Percentiles rank a stretch among this genome's conserved stretches.
Evolutionary conservation across 495 filamentous ascomycete species (phyloP).

Genomic region (Penicillium mononematosum): DNA sequence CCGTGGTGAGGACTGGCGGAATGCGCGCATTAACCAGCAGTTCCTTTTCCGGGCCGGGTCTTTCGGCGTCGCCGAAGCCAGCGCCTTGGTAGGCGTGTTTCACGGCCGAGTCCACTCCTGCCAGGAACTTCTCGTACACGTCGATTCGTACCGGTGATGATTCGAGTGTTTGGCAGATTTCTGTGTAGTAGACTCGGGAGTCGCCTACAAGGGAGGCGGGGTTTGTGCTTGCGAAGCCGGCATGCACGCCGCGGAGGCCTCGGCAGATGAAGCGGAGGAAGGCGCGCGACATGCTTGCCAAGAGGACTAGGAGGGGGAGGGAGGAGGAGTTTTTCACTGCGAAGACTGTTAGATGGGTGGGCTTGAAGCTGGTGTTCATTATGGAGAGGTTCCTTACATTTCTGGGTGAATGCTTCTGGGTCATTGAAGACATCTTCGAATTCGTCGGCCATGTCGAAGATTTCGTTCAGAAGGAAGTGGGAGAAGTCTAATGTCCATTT

Average conservation of each 20-base stretch:
- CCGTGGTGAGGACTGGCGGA: conserved; percentile 41
- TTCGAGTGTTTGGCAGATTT: conserved; percentile 43
- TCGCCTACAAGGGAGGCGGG: conserved; percentile 33
- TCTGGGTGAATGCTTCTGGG: conserved; percentile 45
- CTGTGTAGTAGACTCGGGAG: conserved; percentile 41
- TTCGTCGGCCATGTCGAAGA: conserved; percentile 61
- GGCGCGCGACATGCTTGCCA: conserved; percentile 70
- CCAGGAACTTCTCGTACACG: conserved; percentile 50
- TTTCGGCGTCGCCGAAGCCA: conserved; percentile 47
- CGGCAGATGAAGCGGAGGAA: conserved; percentile 69
- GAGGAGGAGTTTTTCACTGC: conserved; percentile 50
- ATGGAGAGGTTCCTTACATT: conserved; percentile 35
- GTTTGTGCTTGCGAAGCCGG: conserved; percentile 33
- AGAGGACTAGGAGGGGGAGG: conserved; percentile 64
- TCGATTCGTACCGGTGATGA: conserved; percentile 44
- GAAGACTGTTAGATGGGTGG: conserved; percentile 11
- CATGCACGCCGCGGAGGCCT: conserved; percentile 51
- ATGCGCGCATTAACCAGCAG: conserved; percentile 48
- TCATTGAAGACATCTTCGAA: conserved; percentile 43
- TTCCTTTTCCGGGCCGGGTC: conserved; percentile 47
- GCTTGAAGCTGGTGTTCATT: background rate
- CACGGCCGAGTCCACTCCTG: conserved; percentile 47
- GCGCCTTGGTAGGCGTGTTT: conserved; percentile 47
- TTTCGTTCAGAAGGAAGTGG: conserved; percentile 64
- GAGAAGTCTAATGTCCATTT: conserved; percentile 70